A percentile compares a stretch with the other conserved stretches of the same genome.
Evolutionary conservation across 352 stramenopile genomes (phyloP).

Genomic region (Pythium insidiosum): DNA sequence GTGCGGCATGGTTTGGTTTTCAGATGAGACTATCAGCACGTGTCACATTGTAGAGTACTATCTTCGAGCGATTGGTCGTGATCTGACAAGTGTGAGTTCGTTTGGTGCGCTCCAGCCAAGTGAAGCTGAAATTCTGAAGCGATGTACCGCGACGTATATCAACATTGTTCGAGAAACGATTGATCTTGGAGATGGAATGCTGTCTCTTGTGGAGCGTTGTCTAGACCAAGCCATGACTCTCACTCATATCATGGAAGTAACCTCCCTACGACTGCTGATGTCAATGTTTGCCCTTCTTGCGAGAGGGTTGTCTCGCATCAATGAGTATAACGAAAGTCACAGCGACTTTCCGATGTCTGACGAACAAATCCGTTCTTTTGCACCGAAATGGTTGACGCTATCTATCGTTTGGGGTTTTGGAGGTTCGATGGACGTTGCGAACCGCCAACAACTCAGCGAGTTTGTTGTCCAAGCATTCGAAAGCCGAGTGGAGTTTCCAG

Average conservation of each 20-base stretch:
- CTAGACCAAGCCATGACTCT: conserved; percentile 90
- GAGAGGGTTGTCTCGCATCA: conserved; percentile 90
- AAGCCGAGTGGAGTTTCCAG: conserved; percentile 84
- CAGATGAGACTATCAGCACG: conserved; percentile 92
- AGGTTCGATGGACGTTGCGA: conserved; percentile 91
- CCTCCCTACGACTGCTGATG: conserved; percentile 90
- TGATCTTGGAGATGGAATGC: conserved; percentile 30
- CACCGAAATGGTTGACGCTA: conserved; percentile 97
- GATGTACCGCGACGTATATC: conserved; percentile 64
- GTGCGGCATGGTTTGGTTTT: conserved; percentile 99
- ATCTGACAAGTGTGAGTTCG: conserved; percentile 47
- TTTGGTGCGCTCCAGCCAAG: conserved; percentile 61
- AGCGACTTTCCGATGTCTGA: conserved; percentile 96
- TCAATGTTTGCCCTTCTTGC: conserved; percentile 96
- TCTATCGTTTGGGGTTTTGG: conserved; percentile 98
- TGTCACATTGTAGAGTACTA: conserved; percentile 88
- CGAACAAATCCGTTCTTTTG: conserved; percentile 95
- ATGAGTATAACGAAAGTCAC: conserved; percentile 99
- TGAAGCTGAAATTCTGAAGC: conserved; percentile 55
- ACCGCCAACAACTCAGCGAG: conserved; percentile 89
- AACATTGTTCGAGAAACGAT: conserved; percentile 51
- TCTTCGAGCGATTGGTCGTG: conserved; percentile 60
- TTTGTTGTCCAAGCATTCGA: conserved; percentile 85
- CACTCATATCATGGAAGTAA: conserved; percentile 95
- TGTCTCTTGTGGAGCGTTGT: conserved; percentile 88